Evolutionary conservation across 2,329 filamentous ascomycete genomes (phyloP).

Genomic region (Colletotrichum sp.): DNA sequence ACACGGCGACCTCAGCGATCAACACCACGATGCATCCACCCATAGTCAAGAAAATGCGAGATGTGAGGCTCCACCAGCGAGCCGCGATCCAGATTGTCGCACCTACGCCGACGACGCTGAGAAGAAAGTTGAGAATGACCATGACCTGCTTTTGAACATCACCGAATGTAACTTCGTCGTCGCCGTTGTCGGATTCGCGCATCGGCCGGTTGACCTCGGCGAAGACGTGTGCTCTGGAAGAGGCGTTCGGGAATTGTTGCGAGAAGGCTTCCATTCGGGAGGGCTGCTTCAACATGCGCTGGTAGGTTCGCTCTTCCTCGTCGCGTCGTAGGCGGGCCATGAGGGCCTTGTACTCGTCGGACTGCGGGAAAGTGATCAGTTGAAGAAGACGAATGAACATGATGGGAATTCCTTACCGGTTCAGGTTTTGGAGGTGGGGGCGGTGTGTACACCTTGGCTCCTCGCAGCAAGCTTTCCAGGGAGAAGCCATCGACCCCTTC

Average conservation of each 20-base stretch:
- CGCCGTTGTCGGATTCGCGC: slow-evolving; percentile 51
- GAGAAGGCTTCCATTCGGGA: slow-evolving; percentile 62
- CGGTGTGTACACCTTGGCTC: slow-evolving; percentile 75
- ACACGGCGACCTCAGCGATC: slow-evolving; percentile 79
- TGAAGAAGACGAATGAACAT: not conserved
- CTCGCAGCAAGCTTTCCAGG: slow-evolving; percentile 74
- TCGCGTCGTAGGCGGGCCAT: slow-evolving; percentile 86
- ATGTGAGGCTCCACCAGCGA: slow-evolving; percentile 76
- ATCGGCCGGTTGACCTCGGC: slow-evolving; percentile 57
- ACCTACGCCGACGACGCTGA: slow-evolving; percentile 83
- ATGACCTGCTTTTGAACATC: slow-evolving; percentile 83
- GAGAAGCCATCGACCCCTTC: slow-evolving; percentile 42
- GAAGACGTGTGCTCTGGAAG: slow-evolving; percentile 56
- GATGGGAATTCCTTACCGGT: slow-evolving; percentile 59
- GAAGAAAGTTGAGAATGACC: slow-evolving; percentile 86
- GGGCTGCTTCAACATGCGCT: slow-evolving; percentile 75
- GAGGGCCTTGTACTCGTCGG: slow-evolving; percentile 81
- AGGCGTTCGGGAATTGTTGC: slow-evolving; percentile 60
- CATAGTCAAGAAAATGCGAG: slow-evolving; percentile 73
- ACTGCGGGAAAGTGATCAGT: slow-evolving; percentile 50
- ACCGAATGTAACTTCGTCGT: slow-evolving; percentile 71
- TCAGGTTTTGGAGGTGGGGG: slow-evolving; percentile 82
- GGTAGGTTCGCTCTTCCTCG: slow-evolving; percentile 83
- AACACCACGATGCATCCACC: slow-evolving; percentile 73
- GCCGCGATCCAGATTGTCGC: slow-evolving; percentile 80